A percentile compares a stretch with the other conserved stretches of the same genome.
phyloP scores from a whole-genome alignment of 495 filamentous ascomycete genomes.

The Hyaloscypha bicolor region DNA sequence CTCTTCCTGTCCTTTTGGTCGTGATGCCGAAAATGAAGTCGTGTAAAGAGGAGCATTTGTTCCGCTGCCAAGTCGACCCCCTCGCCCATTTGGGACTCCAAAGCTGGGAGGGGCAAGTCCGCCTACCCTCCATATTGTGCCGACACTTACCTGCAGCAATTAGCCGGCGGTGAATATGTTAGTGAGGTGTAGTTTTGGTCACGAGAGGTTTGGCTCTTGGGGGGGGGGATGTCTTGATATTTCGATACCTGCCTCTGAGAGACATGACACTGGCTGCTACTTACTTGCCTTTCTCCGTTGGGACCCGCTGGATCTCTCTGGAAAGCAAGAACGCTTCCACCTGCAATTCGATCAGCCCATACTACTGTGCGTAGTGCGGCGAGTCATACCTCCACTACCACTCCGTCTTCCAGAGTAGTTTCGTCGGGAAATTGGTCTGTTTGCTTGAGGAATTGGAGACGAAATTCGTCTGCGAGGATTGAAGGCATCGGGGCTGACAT shows the following conservation, averaged over 20 bases:
- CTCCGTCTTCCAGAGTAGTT: conserved; percentile 30
- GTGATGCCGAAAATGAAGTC: conserved; percentile 60
- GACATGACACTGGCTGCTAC: conserved; percentile 1
- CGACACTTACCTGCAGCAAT: conserved; percentile 57
- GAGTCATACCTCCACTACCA: conserved; percentile 27
- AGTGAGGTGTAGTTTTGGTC: background rate
- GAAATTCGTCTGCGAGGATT: conserved; percentile 46
- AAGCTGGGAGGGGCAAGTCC: conserved; percentile 58
- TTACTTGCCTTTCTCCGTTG: conserved; percentile 40
- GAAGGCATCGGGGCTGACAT: conserved; percentile 68
- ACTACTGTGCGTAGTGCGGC: background rate
- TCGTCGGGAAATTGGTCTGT: conserved; percentile 12
- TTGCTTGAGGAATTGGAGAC: conserved; percentile 35
- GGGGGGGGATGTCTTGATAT: background rate
- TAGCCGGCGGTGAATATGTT: conserved; percentile 17
- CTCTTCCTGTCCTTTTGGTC: conserved; percentile 55
- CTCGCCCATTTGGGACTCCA: conserved; percentile 61
- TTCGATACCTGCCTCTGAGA: background rate
- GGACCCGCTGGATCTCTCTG: conserved; percentile 27
- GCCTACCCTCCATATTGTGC: conserved; percentile 81
- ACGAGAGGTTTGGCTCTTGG: background rate
- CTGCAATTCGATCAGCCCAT: conserved; percentile 18
- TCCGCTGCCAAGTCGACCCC: conserved; percentile 64
- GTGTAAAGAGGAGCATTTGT: conserved; percentile 76
- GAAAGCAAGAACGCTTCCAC: conserved; percentile 32